Percentiles rank a stretch among this genome's conserved stretches.
Evolutionary conservation across 1,139 yeast species (phyloP).

Genomic region (Geotrichum cucujoidarum): DNA sequence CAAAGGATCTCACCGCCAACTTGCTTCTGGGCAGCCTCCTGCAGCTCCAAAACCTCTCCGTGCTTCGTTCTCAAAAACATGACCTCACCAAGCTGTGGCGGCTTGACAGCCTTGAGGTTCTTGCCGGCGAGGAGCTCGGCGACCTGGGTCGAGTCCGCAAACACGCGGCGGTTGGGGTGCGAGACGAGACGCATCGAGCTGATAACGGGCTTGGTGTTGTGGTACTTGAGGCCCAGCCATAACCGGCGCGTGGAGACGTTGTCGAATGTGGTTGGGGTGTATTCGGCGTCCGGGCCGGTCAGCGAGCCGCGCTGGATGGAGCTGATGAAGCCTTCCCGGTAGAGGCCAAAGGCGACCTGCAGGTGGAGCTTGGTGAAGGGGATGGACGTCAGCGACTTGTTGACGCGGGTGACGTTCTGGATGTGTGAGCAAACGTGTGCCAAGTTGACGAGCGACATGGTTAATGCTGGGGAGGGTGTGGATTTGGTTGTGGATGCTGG

Average conservation of each 20-base stretch:
- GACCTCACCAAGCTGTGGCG: constrained; percentile 86
- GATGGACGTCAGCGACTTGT: constrained; percentile 67
- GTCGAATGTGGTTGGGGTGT: constrained; percentile 80
- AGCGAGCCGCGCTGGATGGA: constrained; percentile 84
- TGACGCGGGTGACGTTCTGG: constrained; percentile 79
- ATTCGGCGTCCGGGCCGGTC: constrained; percentile 74
- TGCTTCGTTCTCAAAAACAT: constrained; percentile 54
- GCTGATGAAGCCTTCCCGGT: constrained; percentile 85
- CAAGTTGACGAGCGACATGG: constrained; percentile 78
- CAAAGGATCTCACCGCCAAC: constrained; percentile 76
- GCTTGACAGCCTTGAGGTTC: constrained; percentile 67
- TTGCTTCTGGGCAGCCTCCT: constrained; percentile 77
- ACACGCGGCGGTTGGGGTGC: constrained; percentile 76
- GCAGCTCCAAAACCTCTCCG: constrained; percentile 60
- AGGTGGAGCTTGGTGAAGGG: constrained; percentile 83
- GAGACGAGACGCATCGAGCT: constrained; percentile 68
- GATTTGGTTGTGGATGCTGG: background rate
- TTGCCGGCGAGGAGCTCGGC: constrained; percentile 71
- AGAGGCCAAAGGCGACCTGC: constrained; percentile 75
- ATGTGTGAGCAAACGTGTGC: constrained; percentile 85
- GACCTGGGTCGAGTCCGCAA: constrained; percentile 59
- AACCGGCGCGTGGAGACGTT: constrained; percentile 80
- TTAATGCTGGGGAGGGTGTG: constrained; percentile 7
- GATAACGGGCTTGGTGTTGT: constrained; percentile 73
- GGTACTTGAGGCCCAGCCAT: constrained; percentile 89